Evolutionary conservation across 108 stramenopile species (phyloP), one percentile per base, ranked within the genome.

Genomic region (Cyclotella baltica): DNA sequence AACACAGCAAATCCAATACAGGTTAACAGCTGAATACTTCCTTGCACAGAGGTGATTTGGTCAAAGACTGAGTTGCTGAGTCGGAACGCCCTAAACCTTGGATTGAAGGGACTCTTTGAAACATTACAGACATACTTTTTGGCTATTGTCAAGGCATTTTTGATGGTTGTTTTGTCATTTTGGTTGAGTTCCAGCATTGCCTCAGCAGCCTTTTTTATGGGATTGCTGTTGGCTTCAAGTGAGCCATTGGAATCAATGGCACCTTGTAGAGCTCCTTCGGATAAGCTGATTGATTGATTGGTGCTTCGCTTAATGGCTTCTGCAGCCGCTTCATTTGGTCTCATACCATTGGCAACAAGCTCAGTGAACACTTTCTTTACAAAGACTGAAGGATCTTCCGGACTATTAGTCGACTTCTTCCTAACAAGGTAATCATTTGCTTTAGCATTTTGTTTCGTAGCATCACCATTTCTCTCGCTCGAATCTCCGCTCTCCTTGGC

Each of bases 1-100:
- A 67, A 70, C 1, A 89, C 61, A 6, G 86, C 73, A 68, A 93
- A 89, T 16, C 88, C 90, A 53, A 92, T 46, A 48, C 77, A 64
- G 31, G 69, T 70, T 48, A 92, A 69, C 3, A 92, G 52, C 31
- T 76, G 73, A 35, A 90, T 43, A 23, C 88, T 82, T 34, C 88
- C 89, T 34, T 81, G 61, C 25, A 77, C 80, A 10, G 87, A 76
- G 9, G 84, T 83, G 4, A 95, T 83, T 43, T 77, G 80, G 78
- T 95, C 93, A 22, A 88, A 92, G 0, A 95, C 83, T 62, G 84
- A 90, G 67, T 95, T 92, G 67, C 82, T 73, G 16, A 89, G 73
- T 67, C 88, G 87, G 72, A 95, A 83, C 20, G 52, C 71, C 23
- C 93, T 87, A 74, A 86, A 92, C 61, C 89, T 86, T 6, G 84